Conservation (phyloP, 1,284 basidiomycete species). For the Tilletia caries region DNA sequence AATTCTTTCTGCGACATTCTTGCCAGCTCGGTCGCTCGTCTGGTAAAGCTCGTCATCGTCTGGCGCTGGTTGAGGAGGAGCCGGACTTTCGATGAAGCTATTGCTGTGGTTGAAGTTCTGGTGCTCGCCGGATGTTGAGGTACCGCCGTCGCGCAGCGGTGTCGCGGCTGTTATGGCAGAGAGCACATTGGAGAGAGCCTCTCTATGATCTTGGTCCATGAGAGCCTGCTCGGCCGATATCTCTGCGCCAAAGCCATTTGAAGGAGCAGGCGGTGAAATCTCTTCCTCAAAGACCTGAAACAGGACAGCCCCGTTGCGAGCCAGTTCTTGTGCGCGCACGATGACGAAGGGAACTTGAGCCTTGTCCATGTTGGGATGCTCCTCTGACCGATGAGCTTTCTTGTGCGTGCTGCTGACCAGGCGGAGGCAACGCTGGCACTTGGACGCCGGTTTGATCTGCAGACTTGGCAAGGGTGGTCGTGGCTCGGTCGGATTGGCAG, state of each 20-base stretch:
- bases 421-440: conserved; percentile 2
- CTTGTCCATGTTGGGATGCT: neutral
- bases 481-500: neutral
- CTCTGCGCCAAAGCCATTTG: neutral
- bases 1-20: no score
- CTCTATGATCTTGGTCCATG: conserved; percentile 3
- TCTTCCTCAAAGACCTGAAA: conserved; percentile 6
- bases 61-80: no score
- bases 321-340: conserved; percentile 6
- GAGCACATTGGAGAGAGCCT: neutral
- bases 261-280: neutral
- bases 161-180: conserved; percentile 9
- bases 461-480: neutral
- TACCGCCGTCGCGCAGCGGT: neutral
- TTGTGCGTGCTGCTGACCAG: conserved; percentile 12
- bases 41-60: no score
- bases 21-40: no score
- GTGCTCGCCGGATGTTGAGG: no score
- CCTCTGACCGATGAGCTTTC: conserved; percentile 3
- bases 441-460: conserved; percentile 5
- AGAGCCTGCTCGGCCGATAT: neutral
- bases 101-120: no score
- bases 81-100: no score
- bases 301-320: neutral
- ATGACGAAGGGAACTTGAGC: neutral